These are phyloP conservation scores for Neurospora sp. DNA, from an alignment of 495 filamentous ascomycete genomes.

Conservation along the genomic window DNA sequence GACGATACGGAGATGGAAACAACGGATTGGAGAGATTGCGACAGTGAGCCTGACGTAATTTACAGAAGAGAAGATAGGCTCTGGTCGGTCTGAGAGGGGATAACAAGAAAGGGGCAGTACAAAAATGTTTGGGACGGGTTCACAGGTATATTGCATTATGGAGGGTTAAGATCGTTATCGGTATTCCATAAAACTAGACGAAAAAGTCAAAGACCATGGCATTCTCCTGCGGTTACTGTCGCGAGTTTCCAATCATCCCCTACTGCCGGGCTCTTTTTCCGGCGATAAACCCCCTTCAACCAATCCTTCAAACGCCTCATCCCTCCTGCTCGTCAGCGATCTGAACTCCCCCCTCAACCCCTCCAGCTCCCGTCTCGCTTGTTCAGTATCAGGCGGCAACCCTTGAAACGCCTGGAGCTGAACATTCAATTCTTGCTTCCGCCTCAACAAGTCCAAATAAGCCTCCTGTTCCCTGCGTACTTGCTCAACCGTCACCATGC, in stretches of 20 bases:
- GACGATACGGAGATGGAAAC: background rate
- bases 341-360: constrained; percentile 50
- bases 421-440: constrained; percentile 47
- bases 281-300: constrained; percentile 42
- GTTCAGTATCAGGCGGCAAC: constrained; percentile 57
- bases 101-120: background rate
- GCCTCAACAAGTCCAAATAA: constrained; percentile 37
- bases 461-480: constrained; percentile 43
- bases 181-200: constrained; percentile 1
- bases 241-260: background rate
- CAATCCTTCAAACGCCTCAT: constrained; percentile 57
- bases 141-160: background rate
- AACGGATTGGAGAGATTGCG: background rate
- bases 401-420: constrained; percentile 53
- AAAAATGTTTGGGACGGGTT: background rate
- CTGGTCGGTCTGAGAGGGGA: background rate
- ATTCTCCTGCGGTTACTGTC: background rate
- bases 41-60: background rate
- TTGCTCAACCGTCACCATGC: constrained; percentile 31
- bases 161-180: background rate
- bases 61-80: background rate
- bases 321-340: constrained; percentile 46
- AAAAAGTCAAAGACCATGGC: background rate
- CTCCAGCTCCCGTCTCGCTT: constrained; percentile 56
- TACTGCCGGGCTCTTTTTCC: background rate